Percentiles rank a stretch among this genome's conserved stretches.
These are phyloP conservation scores for Amaranthus hypochondriacus DNA, from an alignment of 148 eudicot genomes.

Conservation along the genomic window DNA sequence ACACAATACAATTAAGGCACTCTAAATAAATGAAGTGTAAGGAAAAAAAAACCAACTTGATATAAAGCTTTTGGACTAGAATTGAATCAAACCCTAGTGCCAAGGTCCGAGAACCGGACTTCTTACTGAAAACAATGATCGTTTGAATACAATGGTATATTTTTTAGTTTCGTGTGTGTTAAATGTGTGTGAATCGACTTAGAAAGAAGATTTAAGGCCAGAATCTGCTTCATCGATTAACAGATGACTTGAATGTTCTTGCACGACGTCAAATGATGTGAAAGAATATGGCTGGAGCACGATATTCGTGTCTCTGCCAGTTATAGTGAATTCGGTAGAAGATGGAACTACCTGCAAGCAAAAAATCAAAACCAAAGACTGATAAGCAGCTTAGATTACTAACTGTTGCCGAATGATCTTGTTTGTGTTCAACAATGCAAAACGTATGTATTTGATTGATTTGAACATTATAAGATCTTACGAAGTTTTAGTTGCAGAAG, in stretches of 20 bases:
- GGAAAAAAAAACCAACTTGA: background rate
- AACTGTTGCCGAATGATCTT: background rate
- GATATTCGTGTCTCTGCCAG: constrained; percentile 31
- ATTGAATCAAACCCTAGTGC: background rate
- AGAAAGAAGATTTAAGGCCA: constrained; percentile 26
- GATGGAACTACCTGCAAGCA: constrained; percentile 19
- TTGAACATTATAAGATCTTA: no score
- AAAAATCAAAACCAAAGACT: background rate
- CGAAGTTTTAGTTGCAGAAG: no score
- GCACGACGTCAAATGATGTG: constrained; percentile 53
- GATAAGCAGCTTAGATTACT: background rate
- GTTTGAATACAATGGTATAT: background rate
- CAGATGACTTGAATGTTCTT: constrained; percentile 28
- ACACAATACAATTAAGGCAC: no score
- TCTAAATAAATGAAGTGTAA: no score
- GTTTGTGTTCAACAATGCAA: no score
- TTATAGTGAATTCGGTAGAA: constrained; percentile 29
- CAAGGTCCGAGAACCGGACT: background rate
- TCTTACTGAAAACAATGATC: background rate
- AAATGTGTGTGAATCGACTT: background rate
- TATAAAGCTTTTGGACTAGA: background rate
- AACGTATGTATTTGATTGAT: no score
- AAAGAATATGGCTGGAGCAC: constrained; percentile 53
- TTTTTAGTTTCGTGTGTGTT: background rate
- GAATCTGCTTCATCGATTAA: constrained; percentile 21